Evolutionary conservation across 106 monocot genomes (phyloP).

Genomic region (Agapanthus africanus): DNA sequence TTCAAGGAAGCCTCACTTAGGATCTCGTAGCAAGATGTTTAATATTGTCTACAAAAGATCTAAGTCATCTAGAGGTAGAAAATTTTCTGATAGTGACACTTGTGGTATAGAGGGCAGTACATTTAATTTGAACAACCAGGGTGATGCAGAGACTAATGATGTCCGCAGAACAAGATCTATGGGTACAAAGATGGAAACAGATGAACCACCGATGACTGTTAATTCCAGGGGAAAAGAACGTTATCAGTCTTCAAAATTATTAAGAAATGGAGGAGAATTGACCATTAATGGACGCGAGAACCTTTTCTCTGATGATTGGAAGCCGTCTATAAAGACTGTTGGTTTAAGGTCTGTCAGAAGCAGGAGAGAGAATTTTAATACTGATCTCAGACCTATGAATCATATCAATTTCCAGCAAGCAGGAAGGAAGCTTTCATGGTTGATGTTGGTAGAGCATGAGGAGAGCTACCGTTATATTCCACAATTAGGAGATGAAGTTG

Average conservation of each 20-base stretch:
- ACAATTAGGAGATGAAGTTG: constrained; percentile 88
- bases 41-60: constrained; percentile 56
- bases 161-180: constrained; percentile 35
- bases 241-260: constrained; percentile 29
- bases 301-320: constrained; percentile 24
- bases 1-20: constrained; percentile 15
- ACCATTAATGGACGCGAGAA: constrained; percentile 22
- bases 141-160: constrained; percentile 22
- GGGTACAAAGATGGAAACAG: constrained; percentile 12
- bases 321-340: constrained; percentile 34
- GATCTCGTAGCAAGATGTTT: constrained; percentile 33
- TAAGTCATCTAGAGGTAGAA: constrained; percentile 36
- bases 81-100: constrained; percentile 23
- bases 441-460: constrained; percentile 88
- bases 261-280: constrained; percentile 27
- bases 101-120: constrained; percentile 35
- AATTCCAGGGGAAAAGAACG: constrained; percentile 18
- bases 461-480: constrained; percentile 89
- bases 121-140: constrained; percentile 29
- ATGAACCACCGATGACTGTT: constrained; percentile 12
- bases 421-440: constrained; percentile 59
- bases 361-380: constrained; percentile 51
- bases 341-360: constrained; percentile 69
- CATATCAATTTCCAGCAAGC: constrained; percentile 26
- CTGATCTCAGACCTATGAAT: constrained; percentile 21